Evolutionary conservation across 139 green algal genomes (phyloP), one percentile per base, ranked within the genome.

Genomic region (Spirogloea muscicola): DNA sequence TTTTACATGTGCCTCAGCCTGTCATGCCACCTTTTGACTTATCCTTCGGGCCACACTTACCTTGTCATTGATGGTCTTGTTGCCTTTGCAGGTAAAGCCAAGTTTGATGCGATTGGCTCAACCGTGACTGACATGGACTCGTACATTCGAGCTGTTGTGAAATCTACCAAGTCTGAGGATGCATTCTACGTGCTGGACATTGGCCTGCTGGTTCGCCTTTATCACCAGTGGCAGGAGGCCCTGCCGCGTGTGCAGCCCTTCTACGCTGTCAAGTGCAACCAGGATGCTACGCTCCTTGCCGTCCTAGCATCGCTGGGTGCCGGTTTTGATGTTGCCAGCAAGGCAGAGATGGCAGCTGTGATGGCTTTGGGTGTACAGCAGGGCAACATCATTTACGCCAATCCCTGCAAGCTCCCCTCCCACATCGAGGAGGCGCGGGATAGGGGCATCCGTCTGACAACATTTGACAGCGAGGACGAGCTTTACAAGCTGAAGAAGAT

Each of bases 231-330:
- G 91, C 63, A 68, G 3, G 82, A 77, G 33, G 84, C 85, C 5
- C 87, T 98, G 86, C 94, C 94, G 3, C 85, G 93, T 60, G 91
- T 98, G 16, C 76, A 83, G 34, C 91, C 94, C 29, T 94, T 91
- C 88, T 98, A 94, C 70, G 91, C 91, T 3, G 91, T 97, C 58
- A 98, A 97, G 88, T 97, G 93, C 88, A 94, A 96, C 85, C 86
- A 86, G 4, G 91, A 99, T 78, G 72, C 81, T 0, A 90, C 85
- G 34, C 76, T 99, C 38, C 74, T 99, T 21, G 76, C 83, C 16
- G 68, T 89, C 43, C 85, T 99, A 16, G 87, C 89, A 9, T 84
- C 90, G 1, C 74, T 96, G 38, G 94, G 94, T 38, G 85, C 90
- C 9, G 91, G 92, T 44, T 98, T 98, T 74, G 94, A 98, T 85